These are phyloP conservation scores for Nicotiana obtusifolia DNA, from an alignment of 257 asterid species.

Conservation along the genomic window DNA sequence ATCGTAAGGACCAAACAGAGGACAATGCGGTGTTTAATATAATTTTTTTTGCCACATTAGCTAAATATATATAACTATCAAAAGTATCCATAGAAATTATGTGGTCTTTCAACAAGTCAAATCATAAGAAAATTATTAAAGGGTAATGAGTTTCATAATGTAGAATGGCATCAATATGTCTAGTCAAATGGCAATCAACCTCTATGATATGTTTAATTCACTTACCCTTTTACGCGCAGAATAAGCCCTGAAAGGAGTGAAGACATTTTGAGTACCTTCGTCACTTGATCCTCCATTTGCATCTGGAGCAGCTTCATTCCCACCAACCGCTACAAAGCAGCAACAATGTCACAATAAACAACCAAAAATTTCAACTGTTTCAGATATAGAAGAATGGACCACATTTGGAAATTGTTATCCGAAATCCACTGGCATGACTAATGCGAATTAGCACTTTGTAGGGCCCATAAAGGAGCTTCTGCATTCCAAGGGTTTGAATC, in stretches of 20 bases:
- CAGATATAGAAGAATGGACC: background rate
- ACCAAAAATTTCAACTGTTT: background rate
- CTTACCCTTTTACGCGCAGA: slow-evolving; percentile 70
- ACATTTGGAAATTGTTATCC: background rate
- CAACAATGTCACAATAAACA: slow-evolving; percentile 17
- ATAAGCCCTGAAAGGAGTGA: slow-evolving; percentile 38
- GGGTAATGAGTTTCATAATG: background rate
- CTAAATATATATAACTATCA: background rate
- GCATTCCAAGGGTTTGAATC: background rate
- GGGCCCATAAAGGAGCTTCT: background rate
- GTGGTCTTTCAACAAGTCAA: no score
- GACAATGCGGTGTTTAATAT: background rate
- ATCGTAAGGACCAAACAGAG: background rate
- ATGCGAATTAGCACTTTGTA: background rate
- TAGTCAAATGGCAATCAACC: background rate
- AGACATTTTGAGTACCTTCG: slow-evolving; percentile 23
- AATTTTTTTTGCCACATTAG: background rate
- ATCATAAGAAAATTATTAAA: background rate
- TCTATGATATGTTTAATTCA: background rate
- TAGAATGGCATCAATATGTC: background rate
- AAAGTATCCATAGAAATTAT: background rate
- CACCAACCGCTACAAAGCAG: slow-evolving; percentile 18
- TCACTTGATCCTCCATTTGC: slow-evolving; percentile 29
- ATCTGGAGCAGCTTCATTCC: slow-evolving; percentile 14
- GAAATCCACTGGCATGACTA: background rate